phyloP scores from a whole-genome alignment of 2,329 filamentous ascomycete genomes.

The Xylariaceae sp. region DNA sequence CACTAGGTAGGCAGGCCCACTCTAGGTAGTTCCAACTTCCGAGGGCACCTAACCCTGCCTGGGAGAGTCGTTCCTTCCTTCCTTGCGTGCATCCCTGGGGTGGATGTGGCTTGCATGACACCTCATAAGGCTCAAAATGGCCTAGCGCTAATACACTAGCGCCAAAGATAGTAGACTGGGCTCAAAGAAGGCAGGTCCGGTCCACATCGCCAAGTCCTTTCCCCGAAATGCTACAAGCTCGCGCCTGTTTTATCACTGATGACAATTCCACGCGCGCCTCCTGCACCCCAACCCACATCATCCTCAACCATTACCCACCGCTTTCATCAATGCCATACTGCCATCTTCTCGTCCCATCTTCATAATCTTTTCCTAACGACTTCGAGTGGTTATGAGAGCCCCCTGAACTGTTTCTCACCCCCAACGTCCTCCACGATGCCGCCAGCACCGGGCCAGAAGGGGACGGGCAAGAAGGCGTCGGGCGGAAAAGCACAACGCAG shows the following conservation, averaged over 20 bases:
- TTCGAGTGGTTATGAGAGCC: not conserved
- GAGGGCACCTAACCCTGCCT: too few species aligned
- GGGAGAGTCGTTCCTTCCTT: too few species aligned
- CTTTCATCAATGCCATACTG: not conserved
- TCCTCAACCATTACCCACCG: not conserved
- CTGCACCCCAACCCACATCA: too few species aligned
- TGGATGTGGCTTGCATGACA: too few species aligned
- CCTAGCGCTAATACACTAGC: too few species aligned
- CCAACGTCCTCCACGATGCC: conserved; percentile 42
- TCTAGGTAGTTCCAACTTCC: too few species aligned
- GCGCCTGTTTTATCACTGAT: not conserved
- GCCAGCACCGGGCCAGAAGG: conserved; percentile 54
- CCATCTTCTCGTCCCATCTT: not conserved
- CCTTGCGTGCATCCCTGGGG: too few species aligned
- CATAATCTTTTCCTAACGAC: too few species aligned
- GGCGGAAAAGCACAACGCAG: conserved; percentile 62
- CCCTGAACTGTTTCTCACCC: not conserved
- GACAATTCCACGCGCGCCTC: not conserved
- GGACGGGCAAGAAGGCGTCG: conserved; percentile 60
- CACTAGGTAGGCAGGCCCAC: too few species aligned
- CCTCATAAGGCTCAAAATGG: too few species aligned
- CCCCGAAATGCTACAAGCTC: not conserved
- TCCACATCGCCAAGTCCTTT: not conserved
- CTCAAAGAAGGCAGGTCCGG: not conserved
- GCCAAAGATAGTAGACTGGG: too few species aligned